Conservation (phyloP, 495 filamentous ascomycete genomes). For the Trypethelium eluteriae region DNA sequence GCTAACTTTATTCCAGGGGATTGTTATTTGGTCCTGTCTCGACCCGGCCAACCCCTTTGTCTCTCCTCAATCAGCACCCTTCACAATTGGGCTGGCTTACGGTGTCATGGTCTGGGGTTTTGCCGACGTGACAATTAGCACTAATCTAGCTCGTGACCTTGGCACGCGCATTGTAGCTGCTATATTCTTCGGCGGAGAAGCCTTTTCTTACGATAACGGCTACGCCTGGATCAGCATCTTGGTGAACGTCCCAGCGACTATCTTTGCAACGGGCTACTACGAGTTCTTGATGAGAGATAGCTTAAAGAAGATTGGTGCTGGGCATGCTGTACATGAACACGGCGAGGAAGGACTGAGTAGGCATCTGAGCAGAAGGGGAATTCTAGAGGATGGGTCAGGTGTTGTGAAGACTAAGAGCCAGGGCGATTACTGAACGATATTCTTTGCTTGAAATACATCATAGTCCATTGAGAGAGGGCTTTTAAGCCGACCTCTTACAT, state of each 20-base stretch:
- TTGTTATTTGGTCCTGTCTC: slow-evolving; percentile 48
- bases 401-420: slow-evolving; percentile 3
- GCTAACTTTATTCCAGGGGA: slow-evolving; percentile 24
- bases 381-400: background rate
- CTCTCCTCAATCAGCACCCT: slow-evolving; percentile 39
- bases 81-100: slow-evolving; percentile 46
- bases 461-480: background rate
- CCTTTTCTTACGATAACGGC: slow-evolving; percentile 37
- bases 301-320: slow-evolving; percentile 41
- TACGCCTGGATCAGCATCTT: slow-evolving; percentile 46
- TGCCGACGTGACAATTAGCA: slow-evolving; percentile 41
- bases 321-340: slow-evolving; percentile 42
- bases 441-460: background rate
- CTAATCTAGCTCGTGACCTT: slow-evolving; percentile 47
- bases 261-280: slow-evolving; percentile 46
- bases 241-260: slow-evolving; percentile 47
- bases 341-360: slow-evolving; percentile 45
- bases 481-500: background rate
- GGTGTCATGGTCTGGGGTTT: slow-evolving; percentile 22
- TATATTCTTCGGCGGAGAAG: slow-evolving; percentile 46
- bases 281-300: slow-evolving; percentile 47
- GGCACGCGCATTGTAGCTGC: slow-evolving; percentile 49
- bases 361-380: slow-evolving; percentile 41
- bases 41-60: slow-evolving; percentile 51
- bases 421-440: background rate